Conservation (phyloP, 106 monocot genomes). For the Allium cepa region DNA sequence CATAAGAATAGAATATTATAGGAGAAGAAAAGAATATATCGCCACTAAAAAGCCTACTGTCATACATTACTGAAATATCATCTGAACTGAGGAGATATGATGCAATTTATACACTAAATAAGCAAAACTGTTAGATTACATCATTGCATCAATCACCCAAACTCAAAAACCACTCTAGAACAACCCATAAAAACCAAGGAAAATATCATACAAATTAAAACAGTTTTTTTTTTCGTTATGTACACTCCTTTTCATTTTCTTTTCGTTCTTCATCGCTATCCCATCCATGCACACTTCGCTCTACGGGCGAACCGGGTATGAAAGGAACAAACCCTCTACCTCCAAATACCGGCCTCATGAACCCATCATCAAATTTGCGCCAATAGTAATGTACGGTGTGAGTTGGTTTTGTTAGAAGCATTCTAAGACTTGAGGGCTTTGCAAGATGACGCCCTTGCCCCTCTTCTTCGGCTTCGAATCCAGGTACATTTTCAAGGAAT, state of each 20-base stretch:
- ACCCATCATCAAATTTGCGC: slow-evolving; percentile 75
- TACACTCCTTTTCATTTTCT: not conserved
- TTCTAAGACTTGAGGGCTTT: slow-evolving; percentile 43
- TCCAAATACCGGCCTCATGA: slow-evolving; percentile 86
- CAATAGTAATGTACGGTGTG: slow-evolving; percentile 69
- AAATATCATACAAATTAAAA: slow-evolving; percentile 2
- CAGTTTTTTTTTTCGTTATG: not conserved
- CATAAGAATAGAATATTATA: too few species aligned
- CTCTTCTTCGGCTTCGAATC: slow-evolving; percentile 34
- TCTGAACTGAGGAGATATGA: too few species aligned
- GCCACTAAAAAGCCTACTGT: too few species aligned
- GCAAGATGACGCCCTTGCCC: slow-evolving; percentile 3
- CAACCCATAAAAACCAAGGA: not conserved
- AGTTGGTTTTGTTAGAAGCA: slow-evolving; percentile 48
- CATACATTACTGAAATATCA: too few species aligned
- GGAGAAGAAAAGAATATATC: too few species aligned
- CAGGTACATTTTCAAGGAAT: slow-evolving; percentile 45
- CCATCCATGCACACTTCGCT: slow-evolving; percentile 31
- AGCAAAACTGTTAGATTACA: too few species aligned
- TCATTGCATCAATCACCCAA: too few species aligned
- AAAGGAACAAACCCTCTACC: slow-evolving; percentile 80
- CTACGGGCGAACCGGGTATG: slow-evolving; percentile 74
- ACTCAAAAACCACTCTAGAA: not conserved
- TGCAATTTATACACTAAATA: too few species aligned
- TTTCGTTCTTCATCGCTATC: not conserved